phyloP scores from a whole-genome alignment of 352 stramenopile genomes.

The Pythium inflatum region DNA sequence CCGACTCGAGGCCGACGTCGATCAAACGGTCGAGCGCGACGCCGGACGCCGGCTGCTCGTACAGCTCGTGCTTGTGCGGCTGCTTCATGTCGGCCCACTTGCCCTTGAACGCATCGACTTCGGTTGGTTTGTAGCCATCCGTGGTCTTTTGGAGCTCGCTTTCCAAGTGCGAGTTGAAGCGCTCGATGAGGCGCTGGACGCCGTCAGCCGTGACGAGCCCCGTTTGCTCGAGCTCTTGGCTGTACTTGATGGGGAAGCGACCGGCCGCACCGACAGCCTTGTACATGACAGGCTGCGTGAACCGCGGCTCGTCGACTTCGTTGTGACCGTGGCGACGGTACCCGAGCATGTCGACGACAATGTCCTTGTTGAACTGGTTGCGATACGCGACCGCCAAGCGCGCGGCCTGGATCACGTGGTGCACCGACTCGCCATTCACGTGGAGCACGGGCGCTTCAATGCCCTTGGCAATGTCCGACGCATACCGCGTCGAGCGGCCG shows the following conservation, averaged over 20 bases:
- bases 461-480: slow-evolving; percentile 97
- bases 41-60: slow-evolving; percentile 40
- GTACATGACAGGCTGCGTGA: slow-evolving; percentile 92
- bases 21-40: slow-evolving; percentile 78
- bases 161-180: slow-evolving; percentile 68
- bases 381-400: slow-evolving; percentile 91
- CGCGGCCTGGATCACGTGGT: slow-evolving; percentile 92
- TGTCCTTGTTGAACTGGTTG: slow-evolving; percentile 94
- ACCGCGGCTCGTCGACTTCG: slow-evolving; percentile 92
- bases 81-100: background rate
- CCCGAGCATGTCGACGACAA: slow-evolving; percentile 98
- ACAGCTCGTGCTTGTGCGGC: background rate
- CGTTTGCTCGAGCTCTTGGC: slow-evolving; percentile 66
- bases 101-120: slow-evolving; percentile 6
- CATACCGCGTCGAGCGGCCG: slow-evolving; percentile 97
- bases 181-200: slow-evolving; percentile 52
- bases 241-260: slow-evolving; percentile 78
- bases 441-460: slow-evolving; percentile 94
- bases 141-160: slow-evolving; percentile 78
- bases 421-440: slow-evolving; percentile 97
- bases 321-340: slow-evolving; percentile 99
- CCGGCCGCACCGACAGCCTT: slow-evolving; percentile 87
- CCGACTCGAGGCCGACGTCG: slow-evolving; percentile 74
- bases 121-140: slow-evolving; percentile 17
- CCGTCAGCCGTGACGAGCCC: slow-evolving; percentile 55